Evolutionary conservation across 2,329 filamentous ascomycete species (phyloP).

Genomic region (Alternaria consortialis): DNA sequence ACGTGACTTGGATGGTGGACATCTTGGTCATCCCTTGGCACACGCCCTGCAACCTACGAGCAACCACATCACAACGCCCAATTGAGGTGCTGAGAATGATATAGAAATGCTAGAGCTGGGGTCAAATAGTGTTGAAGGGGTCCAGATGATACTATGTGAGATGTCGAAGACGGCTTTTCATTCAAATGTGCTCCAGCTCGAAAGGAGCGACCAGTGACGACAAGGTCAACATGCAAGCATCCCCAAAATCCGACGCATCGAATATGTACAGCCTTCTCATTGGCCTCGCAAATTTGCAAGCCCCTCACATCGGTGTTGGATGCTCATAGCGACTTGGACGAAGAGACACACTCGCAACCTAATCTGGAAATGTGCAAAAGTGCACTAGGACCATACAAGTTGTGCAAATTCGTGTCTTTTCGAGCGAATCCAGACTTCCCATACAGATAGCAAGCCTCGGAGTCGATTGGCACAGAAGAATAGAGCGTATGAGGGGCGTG

Average conservation of each 20-base stretch:
- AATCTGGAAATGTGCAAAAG: conserved; percentile 20
- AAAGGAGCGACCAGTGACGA: background rate
- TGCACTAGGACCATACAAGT: background rate
- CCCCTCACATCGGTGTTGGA: background rate
- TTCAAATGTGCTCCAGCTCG: too few species aligned
- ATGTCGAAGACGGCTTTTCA: background rate
- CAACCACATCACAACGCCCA: background rate
- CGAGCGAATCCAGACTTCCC: background rate
- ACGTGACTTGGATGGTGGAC: background rate
- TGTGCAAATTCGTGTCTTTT: background rate
- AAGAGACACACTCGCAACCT: background rate
- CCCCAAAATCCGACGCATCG: conserved; percentile 10
- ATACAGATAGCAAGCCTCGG: background rate
- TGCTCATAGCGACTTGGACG: conserved; percentile 2
- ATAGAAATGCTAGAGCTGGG: too few species aligned
- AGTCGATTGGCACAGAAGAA: background rate
- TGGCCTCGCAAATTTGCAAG: background rate
- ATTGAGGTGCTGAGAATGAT: background rate
- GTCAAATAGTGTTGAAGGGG: rapidly evolving
- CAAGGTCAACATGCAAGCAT: conserved; percentile 1
- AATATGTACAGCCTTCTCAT: background rate
- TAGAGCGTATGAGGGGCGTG: conserved; percentile 11
- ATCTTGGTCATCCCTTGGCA: background rate
- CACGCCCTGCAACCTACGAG: background rate
- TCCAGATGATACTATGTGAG: background rate